Conservation (phyloP, 306 rosid species). For the Vigna reflexopilosa region DNA sequence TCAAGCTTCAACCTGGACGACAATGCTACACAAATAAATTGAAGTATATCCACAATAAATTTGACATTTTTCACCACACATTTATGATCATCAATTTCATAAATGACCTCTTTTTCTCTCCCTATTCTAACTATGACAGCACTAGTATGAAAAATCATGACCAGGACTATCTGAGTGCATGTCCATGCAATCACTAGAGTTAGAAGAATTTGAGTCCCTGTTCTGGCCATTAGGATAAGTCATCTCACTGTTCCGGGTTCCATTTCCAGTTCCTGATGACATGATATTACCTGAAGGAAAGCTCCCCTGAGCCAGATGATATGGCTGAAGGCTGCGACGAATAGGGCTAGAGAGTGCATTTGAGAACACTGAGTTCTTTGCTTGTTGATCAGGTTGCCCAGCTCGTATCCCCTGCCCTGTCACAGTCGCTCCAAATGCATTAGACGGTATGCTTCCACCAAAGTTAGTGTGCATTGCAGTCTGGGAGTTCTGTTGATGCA, state of each 20-base stretch:
- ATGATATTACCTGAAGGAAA: slow-evolving; percentile 48
- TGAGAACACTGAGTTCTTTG: slow-evolving; percentile 69
- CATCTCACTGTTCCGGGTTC: slow-evolving; percentile 54
- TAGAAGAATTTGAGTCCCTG: slow-evolving; percentile 63
- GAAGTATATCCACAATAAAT: slow-evolving; percentile 41
- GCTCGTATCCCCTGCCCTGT: slow-evolving; percentile 62
- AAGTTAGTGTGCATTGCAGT: slow-evolving; percentile 52
- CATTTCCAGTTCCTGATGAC: slow-evolving; percentile 62
- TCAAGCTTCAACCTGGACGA: slow-evolving; percentile 46
- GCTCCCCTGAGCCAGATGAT: slow-evolving; percentile 69
- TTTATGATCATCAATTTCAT: slow-evolving; percentile 40
- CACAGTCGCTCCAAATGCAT: slow-evolving; percentile 46
- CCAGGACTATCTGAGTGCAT: slow-evolving; percentile 75
- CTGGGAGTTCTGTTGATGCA: slow-evolving; percentile 53
- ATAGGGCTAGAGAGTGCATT: slow-evolving; percentile 79
- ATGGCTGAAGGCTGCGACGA: slow-evolving; percentile 73
- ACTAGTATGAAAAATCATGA: slow-evolving; percentile 62
- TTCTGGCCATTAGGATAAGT: slow-evolving; percentile 47
- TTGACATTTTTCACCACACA: slow-evolving; percentile 43
- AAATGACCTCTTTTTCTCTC: slow-evolving; percentile 34
- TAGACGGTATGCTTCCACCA: slow-evolving; percentile 48
- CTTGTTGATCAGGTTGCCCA: slow-evolving; percentile 65
- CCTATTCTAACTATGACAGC: slow-evolving; percentile 43
- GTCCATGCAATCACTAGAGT: slow-evolving; percentile 70
- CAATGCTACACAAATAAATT: slow-evolving; percentile 40